A percentile compares a stretch with the other conserved stretches of the same genome.
These are phyloP conservation scores for Striga hermonthica DNA, from an alignment of 305 asterid genomes.

Conservation along the genomic window DNA sequence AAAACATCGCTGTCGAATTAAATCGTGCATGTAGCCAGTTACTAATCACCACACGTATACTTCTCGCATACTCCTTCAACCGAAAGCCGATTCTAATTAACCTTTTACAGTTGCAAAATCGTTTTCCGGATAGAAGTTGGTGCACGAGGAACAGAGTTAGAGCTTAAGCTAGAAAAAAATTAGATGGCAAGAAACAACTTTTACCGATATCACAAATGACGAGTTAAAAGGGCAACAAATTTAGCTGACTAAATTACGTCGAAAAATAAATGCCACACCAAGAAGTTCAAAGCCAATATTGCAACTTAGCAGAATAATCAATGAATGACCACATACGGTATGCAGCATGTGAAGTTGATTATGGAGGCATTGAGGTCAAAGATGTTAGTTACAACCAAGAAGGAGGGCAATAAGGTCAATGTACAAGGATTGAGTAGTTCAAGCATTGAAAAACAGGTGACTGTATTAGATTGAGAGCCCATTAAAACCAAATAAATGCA, in stretches of 20 bases:
- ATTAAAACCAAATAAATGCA: constrained; percentile 71
- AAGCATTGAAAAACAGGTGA: constrained; percentile 44
- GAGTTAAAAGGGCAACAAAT: constrained; percentile 24
- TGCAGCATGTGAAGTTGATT: constrained; percentile 38
- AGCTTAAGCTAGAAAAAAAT: too few species aligned
- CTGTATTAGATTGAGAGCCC: constrained; percentile 48
- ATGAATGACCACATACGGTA: constrained; percentile 35
- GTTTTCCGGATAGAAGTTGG: too few species aligned
- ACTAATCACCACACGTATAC: too few species aligned
- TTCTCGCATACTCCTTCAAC: too few species aligned
- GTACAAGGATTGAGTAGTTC: constrained; percentile 40
- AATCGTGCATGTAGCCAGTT: too few species aligned
- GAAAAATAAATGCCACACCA: constrained; percentile 32
- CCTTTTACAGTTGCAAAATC: too few species aligned
- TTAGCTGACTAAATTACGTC: constrained; percentile 29
- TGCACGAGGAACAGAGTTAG: too few species aligned
- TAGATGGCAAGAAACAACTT: too few species aligned
- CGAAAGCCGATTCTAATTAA: too few species aligned
- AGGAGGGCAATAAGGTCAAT: constrained; percentile 38
- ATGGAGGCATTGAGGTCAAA: constrained; percentile 30
- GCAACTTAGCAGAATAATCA: constrained; percentile 36
- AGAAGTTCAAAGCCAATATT: constrained; percentile 51
- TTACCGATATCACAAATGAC: neutral
- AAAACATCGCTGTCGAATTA: too few species aligned
- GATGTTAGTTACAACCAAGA: constrained; percentile 21